A percentile compares a stretch with the other conserved stretches of the same genome.
phyloP scores from a whole-genome alignment of 257 asterid species.

The Thymus mandschuricus region DNA sequence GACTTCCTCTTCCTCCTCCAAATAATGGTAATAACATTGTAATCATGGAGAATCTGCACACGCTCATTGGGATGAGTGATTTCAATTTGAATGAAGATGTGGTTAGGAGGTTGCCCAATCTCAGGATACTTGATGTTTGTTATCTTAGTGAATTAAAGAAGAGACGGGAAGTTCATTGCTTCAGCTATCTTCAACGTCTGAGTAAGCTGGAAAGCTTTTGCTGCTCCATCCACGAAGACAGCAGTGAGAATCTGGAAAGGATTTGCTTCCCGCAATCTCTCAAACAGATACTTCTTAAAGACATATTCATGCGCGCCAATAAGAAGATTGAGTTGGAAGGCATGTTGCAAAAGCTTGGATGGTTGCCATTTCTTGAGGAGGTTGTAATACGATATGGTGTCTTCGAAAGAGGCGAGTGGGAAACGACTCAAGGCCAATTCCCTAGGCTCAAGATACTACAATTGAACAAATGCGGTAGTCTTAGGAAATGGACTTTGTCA shows the following conservation, averaged over 20 bases:
- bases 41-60: neutral
- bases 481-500: too few relatives aligned
- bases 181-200: neutral
- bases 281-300: rapidly evolving
- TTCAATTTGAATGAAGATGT: neutral
- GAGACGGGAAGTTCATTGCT: neutral
- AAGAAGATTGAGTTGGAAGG: neutral
- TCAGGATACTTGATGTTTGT: neutral
- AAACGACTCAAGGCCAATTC: neutral
- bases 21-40: neutral
- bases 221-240: neutral
- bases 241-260: too few relatives aligned
- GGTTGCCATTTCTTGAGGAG: neutral
- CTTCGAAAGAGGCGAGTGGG: neutral
- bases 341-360: neutral
- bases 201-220: neutral
- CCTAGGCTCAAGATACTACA: neutral
- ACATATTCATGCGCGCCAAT: too few relatives aligned
- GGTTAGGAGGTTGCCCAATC: neutral
- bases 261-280: neutral
- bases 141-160: neutral
- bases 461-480: too few relatives aligned
- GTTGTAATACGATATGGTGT: neutral
- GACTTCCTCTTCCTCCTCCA: neutral
- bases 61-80: neutral